Base-by-base conservation (phyloP, 148 eudicot genomes). In the Chenopodium formosanum region DNA sequence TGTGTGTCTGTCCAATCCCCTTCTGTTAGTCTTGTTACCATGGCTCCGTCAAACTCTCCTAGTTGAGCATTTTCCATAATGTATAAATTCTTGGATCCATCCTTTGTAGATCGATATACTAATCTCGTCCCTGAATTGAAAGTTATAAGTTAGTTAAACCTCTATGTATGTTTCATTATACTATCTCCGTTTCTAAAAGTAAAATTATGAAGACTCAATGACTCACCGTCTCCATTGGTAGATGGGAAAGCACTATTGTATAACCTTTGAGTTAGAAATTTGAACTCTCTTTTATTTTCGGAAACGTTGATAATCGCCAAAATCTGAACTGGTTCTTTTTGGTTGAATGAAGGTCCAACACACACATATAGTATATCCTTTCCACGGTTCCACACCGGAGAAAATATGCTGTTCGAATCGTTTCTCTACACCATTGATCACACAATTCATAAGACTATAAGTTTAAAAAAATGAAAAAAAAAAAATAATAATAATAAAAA, bases 171-270 rank as follows among this genome's bases (percentile, higher is more conserved):
- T 31, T 31, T 2, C 1, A 31, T 31, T 31, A 31, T 37, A 3
- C 4, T 37, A 37, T 37, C 5, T 4, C 40, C 5, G 5, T 37
- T 5, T 3, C 3, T 34, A 2, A 34, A 34, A 37, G 5, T 34
- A 37, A 5, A 6, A 37, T 37, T 5, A 37, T 37, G 37, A 4
- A 34, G 37, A 34, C 37, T 4, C 4, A 34, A 6, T 2, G 37
- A 37, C 3, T 40, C 40, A 82, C 80, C 76, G 1, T 76, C 80
- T 68, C 69, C 60, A 34, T 73, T 76, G 47, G 70, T 70, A 7
- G 58, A 70, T 53, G 84, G 84, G 7, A 82, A 82, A 52, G 84
- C 84, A 62, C 73, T 77, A n/a, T 82, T 82, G 50, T 9, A 77
- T 5, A 20, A 32, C 16, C n/a, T 25, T 5, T 40, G 40, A 6